Percentiles rank a stretch among this genome's conserved stretches.
Conservation (phyloP, 116 monocot genomes). For the Zostera marina region DNA sequence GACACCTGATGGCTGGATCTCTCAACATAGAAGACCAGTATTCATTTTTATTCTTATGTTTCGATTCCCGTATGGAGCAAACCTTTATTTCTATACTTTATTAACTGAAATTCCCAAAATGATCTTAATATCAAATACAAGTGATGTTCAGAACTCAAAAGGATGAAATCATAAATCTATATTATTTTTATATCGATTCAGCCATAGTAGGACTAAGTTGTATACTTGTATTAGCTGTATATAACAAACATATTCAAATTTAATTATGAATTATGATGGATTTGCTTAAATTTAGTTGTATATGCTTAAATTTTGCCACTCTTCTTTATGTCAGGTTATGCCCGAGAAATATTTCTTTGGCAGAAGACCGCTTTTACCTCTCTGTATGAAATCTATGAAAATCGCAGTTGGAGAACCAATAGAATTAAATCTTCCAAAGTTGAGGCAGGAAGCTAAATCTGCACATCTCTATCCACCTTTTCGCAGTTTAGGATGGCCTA, state of each 20-base stretch:
- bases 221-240: neutral
- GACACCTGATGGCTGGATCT: neutral
- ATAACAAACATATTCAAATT: neutral
- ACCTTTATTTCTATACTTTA: too few relatives aligned
- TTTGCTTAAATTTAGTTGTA: too few relatives aligned
- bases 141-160: too few relatives aligned
- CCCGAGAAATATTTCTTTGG: constrained; percentile 67
- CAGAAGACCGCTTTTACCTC: constrained; percentile 57
- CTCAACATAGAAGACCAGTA: neutral
- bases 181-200: too few relatives aligned
- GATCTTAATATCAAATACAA: too few relatives aligned
- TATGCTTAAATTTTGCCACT: too few relatives aligned
- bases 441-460: constrained; percentile 37
- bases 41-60: neutral
- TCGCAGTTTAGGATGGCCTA: constrained; percentile 42
- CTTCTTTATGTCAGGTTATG: constrained; percentile 52
- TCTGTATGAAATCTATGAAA: constrained; percentile 51
- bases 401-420: constrained; percentile 76
- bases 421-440: constrained; percentile 46
- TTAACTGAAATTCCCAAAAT: too few relatives aligned
- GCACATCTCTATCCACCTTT: constrained; percentile 10
- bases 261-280: too few relatives aligned
- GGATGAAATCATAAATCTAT: too few relatives aligned
- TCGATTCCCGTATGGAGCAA: too few relatives aligned
- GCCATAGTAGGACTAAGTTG: neutral